A percentile compares a stretch with the other conserved stretches of the same genome.
phyloP scores from a whole-genome alignment of 257 asterid genomes.

The Solanum etuberosum region DNA sequence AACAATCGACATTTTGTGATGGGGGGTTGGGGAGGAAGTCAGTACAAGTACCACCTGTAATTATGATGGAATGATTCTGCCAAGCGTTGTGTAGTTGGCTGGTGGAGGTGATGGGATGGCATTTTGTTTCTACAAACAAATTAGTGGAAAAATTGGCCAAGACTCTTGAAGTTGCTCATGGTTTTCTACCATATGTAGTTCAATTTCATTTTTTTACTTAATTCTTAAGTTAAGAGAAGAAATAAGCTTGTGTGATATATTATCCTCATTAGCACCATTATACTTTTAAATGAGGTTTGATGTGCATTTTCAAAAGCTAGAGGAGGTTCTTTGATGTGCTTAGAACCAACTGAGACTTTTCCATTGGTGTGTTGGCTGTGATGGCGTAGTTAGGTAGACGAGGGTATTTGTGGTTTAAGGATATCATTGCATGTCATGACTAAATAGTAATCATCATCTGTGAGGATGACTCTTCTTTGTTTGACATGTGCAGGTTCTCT shows the following conservation, averaged over 20 bases:
- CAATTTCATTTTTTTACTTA: not conserved
- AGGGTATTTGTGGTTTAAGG: not conserved
- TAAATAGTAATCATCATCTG: not conserved
- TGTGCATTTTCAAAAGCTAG: not conserved
- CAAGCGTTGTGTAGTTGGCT: not conserved
- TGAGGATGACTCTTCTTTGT: not conserved
- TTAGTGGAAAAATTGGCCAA: not conserved
- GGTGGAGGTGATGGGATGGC: not conserved
- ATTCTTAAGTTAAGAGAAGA: not conserved
- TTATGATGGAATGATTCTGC: not conserved
- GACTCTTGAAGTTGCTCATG: not conserved
- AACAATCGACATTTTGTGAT: not conserved
- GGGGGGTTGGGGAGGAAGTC: not conserved
- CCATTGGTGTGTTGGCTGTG: not conserved
- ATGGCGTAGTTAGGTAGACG: not conserved
- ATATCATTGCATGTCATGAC: not conserved
- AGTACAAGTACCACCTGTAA: not conserved
- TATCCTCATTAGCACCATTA: not conserved
- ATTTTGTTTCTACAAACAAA: not conserved
- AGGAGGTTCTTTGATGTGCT: not conserved
- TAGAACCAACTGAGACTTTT: not conserved
- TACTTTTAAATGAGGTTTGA: not conserved
- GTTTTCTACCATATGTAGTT: not conserved
- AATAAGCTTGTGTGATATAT: not conserved
- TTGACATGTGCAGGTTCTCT: slow-evolving; percentile 43